Evolutionary conservation across 495 filamentous ascomycete species (phyloP).

Genomic region (Penicillium waksmanii): DNA sequence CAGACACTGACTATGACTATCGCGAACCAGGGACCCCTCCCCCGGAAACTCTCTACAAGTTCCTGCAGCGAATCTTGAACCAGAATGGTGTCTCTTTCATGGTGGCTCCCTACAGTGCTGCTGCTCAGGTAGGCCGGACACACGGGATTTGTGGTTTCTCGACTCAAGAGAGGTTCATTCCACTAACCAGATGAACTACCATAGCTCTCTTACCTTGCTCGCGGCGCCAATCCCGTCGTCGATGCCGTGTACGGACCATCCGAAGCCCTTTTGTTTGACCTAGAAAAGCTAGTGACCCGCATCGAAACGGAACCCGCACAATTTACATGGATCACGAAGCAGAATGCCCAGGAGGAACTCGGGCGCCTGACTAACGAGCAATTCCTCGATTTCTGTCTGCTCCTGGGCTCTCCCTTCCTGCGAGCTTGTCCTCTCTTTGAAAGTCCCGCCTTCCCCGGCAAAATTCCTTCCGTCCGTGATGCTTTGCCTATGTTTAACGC

Average conservation of each 20-base stretch:
- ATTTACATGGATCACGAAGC: conserved; percentile 74
- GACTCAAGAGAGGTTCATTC: conserved; percentile 3
- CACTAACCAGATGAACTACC: conserved; percentile 11
- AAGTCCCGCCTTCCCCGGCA: conserved; percentile 50
- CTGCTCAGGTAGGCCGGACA: conserved; percentile 70
- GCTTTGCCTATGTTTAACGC: conserved; percentile 72
- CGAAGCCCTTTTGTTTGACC: conserved; percentile 86
- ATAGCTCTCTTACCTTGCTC: conserved; percentile 82
- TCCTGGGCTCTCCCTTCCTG: conserved; percentile 81
- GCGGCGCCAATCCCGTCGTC: conserved; percentile 66
- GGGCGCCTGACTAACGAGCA: conserved; percentile 68
- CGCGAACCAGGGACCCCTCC: conserved; percentile 53
- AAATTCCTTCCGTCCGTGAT: conserved; percentile 61
- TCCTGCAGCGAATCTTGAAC: conserved; percentile 73
- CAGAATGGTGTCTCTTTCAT: conserved; percentile 74
- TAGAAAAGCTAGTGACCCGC: conserved; percentile 78
- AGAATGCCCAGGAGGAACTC: conserved; percentile 68
- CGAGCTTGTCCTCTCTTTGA: conserved; percentile 76
- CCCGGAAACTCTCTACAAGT: conserved; percentile 65
- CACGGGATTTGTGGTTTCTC: neutral
- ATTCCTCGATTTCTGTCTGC: conserved; percentile 81
- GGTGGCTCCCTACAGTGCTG: conserved; percentile 87
- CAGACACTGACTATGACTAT: neutral
- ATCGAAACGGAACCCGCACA: conserved; percentile 69
- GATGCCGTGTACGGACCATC: conserved; percentile 82